Conservation (phyloP, 495 filamentous ascomycete species). For the Talaromyces ruber region DNA sequence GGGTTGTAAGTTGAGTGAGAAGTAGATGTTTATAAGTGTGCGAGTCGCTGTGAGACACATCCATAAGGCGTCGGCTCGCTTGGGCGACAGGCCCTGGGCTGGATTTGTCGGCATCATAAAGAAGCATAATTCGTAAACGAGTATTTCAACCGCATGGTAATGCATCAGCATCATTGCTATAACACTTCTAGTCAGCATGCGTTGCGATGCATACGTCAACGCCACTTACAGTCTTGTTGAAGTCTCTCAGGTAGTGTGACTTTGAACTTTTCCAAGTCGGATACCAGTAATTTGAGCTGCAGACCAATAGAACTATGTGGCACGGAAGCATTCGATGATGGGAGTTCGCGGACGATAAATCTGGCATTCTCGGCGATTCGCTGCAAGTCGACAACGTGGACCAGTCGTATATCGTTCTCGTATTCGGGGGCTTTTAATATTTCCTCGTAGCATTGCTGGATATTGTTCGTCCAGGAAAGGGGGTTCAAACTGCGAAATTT, state of each 20-base stretch:
- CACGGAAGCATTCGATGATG: conserved; percentile 2
- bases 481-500: conserved; percentile 3
- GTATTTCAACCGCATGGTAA: conserved; percentile 5
- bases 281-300: conserved; percentile 5
- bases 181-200: neutral
- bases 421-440: neutral
- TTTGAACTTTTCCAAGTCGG: conserved; percentile 5
- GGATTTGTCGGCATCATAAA: conserved; percentile 1
- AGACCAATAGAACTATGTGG: neutral
- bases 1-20: neutral
- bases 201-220: neutral
- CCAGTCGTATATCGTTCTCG: conserved; percentile 3
- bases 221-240: conserved; percentile 4
- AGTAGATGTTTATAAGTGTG: conserved; percentile 4
- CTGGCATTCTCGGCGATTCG: conserved; percentile 2
- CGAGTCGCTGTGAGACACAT: conserved; percentile 5
- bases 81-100: neutral
- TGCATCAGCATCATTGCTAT: conserved; percentile 4
- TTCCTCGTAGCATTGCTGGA: conserved; percentile 4
- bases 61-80: conserved; percentile 1
- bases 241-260: conserved; percentile 3
- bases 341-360: neutral
- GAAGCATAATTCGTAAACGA: conserved; percentile 4
- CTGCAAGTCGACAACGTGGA: conserved; percentile 1
- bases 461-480: conserved; percentile 3